These are phyloP conservation scores for Emiliania huxleyi DNA, from an alignment of 78 protist genomes.

Conservation along the genomic window DNA sequence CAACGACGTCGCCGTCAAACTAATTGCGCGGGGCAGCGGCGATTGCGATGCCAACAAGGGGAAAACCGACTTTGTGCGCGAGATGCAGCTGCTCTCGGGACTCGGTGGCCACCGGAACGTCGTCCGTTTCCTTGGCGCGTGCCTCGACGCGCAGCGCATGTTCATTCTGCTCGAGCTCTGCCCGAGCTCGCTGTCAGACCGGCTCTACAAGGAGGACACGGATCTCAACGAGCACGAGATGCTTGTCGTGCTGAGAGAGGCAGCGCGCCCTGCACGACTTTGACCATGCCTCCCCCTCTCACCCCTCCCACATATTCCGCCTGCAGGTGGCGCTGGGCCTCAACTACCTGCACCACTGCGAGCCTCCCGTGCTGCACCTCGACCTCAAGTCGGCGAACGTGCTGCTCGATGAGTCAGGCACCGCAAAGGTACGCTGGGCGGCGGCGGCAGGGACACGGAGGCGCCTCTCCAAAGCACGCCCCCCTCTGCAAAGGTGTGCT, in stretches of 20 bases:
- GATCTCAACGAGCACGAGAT: too few species aligned
- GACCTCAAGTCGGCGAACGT: too few species aligned
- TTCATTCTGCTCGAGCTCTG: neutral
- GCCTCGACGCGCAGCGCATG: neutral
- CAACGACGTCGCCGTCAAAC: neutral
- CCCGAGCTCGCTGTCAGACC: neutral
- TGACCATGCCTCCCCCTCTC: too few species aligned
- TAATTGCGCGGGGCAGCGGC: neutral
- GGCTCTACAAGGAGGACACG: neutral
- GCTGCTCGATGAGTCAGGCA: conserved; percentile 55
- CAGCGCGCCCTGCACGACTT: too few species aligned
- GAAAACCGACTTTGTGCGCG: neutral
- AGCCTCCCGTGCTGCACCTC: conserved; percentile 67
- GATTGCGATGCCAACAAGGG: neutral
- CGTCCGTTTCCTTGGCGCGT: conserved; percentile 40
- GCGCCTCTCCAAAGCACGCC: too few species aligned
- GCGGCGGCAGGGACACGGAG: too few species aligned
- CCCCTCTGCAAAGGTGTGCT: too few species aligned
- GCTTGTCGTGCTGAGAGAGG: too few species aligned
- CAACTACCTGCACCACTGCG: conserved; percentile 60
- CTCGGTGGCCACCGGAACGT: conserved; percentile 25
- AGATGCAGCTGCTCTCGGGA: neutral
- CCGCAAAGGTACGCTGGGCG: conserved; percentile 53
- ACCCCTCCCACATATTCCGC: too few species aligned
- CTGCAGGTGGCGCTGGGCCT: conserved; percentile 56